Conservation (phyloP, 2,329 filamentous ascomycete genomes). For the Torrubiellomyces zombiae region DNA sequence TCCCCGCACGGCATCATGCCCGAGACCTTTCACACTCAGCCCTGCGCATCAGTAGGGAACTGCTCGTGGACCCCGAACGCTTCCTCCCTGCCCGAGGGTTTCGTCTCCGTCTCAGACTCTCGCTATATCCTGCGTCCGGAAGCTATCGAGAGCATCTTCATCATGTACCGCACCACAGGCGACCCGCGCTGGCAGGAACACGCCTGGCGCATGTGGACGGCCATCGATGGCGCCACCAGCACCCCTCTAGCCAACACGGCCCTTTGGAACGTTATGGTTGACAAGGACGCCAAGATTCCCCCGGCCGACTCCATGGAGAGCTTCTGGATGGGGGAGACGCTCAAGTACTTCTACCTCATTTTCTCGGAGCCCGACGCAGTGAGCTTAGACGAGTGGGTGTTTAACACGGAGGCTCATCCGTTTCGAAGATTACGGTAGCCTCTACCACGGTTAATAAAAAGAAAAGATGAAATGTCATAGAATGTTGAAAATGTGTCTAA, state of each 20-base stretch:
- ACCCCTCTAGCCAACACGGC: constrained; percentile 32
- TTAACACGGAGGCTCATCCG: constrained; percentile 39
- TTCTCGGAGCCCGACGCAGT: constrained; percentile 48
- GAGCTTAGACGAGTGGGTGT: constrained; percentile 52
- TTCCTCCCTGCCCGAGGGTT: constrained; percentile 37
- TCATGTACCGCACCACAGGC: constrained; percentile 35
- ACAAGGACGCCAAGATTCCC: constrained; percentile 11
- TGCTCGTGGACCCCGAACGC: constrained; percentile 19
- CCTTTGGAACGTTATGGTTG: constrained; percentile 21
- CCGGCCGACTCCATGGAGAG: constrained; percentile 46
- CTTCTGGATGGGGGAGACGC: constrained; percentile 58
- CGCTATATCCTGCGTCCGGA: constrained; percentile 36
- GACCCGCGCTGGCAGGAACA: constrained; percentile 24
- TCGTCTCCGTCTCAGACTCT: constrained; percentile 37
- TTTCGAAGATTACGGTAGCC: constrained; percentile 10
- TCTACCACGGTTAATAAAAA: background rate
- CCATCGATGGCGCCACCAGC: constrained; percentile 27
- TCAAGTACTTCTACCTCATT: constrained; percentile 61
- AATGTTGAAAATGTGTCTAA: background rate
- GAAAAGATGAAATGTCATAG: background rate
- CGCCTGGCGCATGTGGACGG: constrained; percentile 37
- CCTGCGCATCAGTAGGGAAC: constrained; percentile 14
- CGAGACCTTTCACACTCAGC: constrained; percentile 26
- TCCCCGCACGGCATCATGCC: constrained; percentile 43
- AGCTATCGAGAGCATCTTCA: constrained; percentile 36